phyloP scores from a whole-genome alignment of 768 basidiomycete genomes.

The Boletus reticuloceps region DNA sequence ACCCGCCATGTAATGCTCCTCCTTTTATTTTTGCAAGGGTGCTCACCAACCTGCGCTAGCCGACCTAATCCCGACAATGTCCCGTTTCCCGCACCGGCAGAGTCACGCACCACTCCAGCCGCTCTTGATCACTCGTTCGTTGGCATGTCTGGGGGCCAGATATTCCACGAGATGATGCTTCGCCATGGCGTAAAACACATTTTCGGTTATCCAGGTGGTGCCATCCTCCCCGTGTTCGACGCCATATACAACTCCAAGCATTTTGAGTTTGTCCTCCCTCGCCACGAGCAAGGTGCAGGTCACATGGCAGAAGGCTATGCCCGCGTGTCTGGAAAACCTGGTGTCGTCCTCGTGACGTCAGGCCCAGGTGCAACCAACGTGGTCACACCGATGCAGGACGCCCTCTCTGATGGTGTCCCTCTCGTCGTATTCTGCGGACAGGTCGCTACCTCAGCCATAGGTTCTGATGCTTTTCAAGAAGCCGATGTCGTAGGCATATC shows the following conservation, averaged over 20 bases:
- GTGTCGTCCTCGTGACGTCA: conserved; percentile 96
- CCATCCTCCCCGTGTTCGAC: conserved; percentile 99
- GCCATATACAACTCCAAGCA: conserved; percentile 96
- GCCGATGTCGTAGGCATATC: conserved; percentile 97
- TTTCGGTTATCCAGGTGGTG: conserved; percentile 97
- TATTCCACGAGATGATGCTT: conserved; percentile 99
- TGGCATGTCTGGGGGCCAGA: conserved; percentile 92
- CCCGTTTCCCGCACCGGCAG: conserved; percentile 34
- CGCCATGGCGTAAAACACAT: conserved; percentile 94
- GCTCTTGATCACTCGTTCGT: conserved; percentile 82
- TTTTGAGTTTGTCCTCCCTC: conserved; percentile 93
- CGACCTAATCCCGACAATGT: conserved; percentile 39
- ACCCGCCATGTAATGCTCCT: conserved; percentile 52
- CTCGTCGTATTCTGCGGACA: conserved; percentile 96
- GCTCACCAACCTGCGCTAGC: conserved; percentile 54
- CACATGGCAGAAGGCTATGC: conserved; percentile 99
- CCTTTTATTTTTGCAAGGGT: background rate
- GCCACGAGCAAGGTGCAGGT: conserved; percentile 97
- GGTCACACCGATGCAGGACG: conserved; percentile 97
- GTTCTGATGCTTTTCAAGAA: conserved; percentile 99
- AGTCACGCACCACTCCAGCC: conserved; percentile 42
- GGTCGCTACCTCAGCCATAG: conserved; percentile 98
- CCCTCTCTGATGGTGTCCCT: conserved; percentile 89
- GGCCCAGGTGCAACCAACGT: conserved; percentile 99
- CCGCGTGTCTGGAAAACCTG: conserved; percentile 94